Evolutionary conservation across 2,329 filamentous ascomycete genomes (phyloP), one percentile per base, ranked within the genome.

Genomic region (Xylaria sp.): DNA sequence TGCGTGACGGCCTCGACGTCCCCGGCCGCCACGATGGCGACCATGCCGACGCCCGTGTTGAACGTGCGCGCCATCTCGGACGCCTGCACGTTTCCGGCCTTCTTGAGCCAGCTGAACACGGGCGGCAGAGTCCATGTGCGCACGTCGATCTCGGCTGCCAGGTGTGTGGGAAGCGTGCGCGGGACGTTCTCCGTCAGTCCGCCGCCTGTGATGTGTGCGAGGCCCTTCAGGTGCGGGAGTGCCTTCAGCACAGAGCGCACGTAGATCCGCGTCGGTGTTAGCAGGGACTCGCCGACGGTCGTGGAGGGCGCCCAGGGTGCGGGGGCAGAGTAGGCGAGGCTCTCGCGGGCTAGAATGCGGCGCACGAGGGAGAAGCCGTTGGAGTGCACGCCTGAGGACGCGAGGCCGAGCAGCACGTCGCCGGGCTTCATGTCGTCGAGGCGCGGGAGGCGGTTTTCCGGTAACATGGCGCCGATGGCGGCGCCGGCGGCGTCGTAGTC

Each of bases 311-410:
- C 85, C 94, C 96, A 99, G 1, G 96, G 96, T 1, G 92, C 91
- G 1, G 86, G 78, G 73, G 92, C 89, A 13, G 87, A 84, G 83
- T 94, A 97, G 51, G 83, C 83, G 4, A 98, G 84, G 4, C 90
- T 89, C 42, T 90, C 88, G 67, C 87, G 86, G 74, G 93, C 89
- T 71, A 98, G 86, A 76, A 98, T 94, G 78, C 93, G 93, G 70
- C 96, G 92, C 40, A 98, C 92, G n/a, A 99, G 90, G 0, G 94
- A 97, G 85, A 97, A 99, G 58, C 96, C 96, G 81, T 99, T 99
- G 40, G 94, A 97, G 84, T 99, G 96, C 1, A 95, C 89, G 38
- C 96, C 96, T 66, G 89, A 92, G 28, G 94, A 97, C 11, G 88
- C 90, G 11, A 99, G 86, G 26, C 94, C 96, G 5, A 99, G 85